Conservation (phyloP, 2,329 filamentous ascomycete species). For the Cercospora canescens region DNA sequence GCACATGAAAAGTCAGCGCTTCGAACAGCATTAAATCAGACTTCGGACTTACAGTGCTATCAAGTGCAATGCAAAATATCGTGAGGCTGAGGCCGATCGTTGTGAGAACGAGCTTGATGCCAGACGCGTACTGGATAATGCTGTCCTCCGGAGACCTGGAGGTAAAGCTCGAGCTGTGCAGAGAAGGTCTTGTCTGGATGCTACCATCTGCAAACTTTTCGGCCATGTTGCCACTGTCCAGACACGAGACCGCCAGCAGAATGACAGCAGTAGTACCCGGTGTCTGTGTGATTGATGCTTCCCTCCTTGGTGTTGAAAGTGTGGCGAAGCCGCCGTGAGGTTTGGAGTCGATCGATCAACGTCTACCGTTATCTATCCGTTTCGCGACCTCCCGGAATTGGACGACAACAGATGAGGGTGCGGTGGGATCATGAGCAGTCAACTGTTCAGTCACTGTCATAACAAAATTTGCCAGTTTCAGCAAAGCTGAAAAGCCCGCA, state of each 20-base stretch:
- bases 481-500: too few species aligned
- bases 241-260: background rate
- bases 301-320: background rate
- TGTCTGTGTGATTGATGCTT: background rate
- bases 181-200: background rate
- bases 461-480: background rate
- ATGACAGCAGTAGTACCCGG: background rate
- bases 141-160: background rate
- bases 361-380: background rate
- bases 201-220: background rate
- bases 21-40: background rate
- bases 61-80: conserved; percentile 11
- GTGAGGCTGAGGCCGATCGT: conserved; percentile 35
- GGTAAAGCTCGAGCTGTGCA: background rate
- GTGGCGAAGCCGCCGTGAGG: background rate
- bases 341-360: background rate
- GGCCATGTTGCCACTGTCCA: background rate
- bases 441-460: background rate
- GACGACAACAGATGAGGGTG: background rate
- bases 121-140: background rate
- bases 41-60: background rate
- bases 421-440: background rate
- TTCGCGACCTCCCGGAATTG: background rate
- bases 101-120: conserved; percentile 36
- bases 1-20: conserved; percentile 9